Conservation (phyloP, 306 rosid genomes). For the Cucurbita argyrosperma region DNA sequence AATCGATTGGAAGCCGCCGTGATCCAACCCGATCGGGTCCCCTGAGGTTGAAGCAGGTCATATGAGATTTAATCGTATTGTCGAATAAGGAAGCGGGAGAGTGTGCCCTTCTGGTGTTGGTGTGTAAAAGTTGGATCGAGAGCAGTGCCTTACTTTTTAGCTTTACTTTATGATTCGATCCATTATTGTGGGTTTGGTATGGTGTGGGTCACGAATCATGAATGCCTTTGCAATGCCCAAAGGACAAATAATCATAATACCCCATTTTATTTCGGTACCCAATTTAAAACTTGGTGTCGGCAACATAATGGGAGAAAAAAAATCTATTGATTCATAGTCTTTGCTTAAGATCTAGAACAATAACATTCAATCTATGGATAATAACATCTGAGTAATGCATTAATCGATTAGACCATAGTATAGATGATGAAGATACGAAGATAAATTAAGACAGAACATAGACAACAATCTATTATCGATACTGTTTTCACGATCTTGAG, state of each 20-base stretch:
- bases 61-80: background rate
- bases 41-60: background rate
- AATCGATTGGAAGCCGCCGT: background rate
- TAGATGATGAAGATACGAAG: no score
- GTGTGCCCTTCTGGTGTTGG: background rate
- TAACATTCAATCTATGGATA: no score
- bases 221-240: background rate
- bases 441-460: no score
- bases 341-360: no score
- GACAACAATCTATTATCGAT: no score
- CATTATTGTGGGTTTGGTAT: no score
- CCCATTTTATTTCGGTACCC: background rate
- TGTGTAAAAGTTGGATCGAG: background rate
- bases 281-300: no score
- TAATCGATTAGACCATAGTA: no score
- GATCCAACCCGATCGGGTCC: background rate
- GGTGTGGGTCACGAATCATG: background rate
- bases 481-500: no score
- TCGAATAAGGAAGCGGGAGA: background rate
- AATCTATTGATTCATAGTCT: no score
- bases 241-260: background rate
- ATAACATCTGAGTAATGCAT: no score
- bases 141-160: background rate
- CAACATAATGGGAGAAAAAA: no score
- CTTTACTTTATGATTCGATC: background rate